Evolutionary conservation across 495 filamentous ascomycete species (phyloP), one percentile per base, ranked within the genome.

Genomic region (Annulohypoxylon maeteangense): DNA sequence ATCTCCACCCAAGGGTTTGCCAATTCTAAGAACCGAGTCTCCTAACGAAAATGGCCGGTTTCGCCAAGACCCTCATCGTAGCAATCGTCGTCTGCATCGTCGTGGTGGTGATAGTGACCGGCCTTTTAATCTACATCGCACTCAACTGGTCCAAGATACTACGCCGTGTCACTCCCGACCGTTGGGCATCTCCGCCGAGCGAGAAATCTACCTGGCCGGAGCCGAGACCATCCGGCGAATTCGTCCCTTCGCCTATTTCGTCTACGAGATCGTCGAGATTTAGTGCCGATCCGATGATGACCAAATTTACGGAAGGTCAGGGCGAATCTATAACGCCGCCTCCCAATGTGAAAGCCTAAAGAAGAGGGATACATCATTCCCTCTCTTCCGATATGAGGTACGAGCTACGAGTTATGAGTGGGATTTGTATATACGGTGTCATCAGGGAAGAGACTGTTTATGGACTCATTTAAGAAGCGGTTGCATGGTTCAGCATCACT

Each of bases 171-270:
- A 58, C 62, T 1, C 75, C 68, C 34, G 54, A 76, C 51, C 65
- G 68, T 25, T 74, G 61, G 58, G 36, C 34, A 4, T 36, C 62
- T 18, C 51, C 62, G 7, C 62, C 67, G 20, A 58, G 57, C 44
- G 71, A 73, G 65, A 73, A 78, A 56, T 20, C 65, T 12, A 20
- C 51, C n/a, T 78, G 75, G 75, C 75, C 75, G 18, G 53, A 72
- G 18, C 68, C 65, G 29, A 62, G 70, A 10, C 64, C 44, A 27
- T 71, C 72, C 22, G 29, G 18, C 48, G 67, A 74, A 27, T 29
- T 44, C 57, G 68, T 60, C 44, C 48, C 63, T 1, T 74, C 74
- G 12, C 55, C 62, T 7, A 1, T 50, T 16, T 51, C 70, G 4
- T 76, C 75, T 38, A 62, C 62, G 18, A 64, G 74, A 61, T 69